Base-by-base conservation (phyloP, 495 filamentous ascomycete genomes). In the Neurospora sp. region DNA sequence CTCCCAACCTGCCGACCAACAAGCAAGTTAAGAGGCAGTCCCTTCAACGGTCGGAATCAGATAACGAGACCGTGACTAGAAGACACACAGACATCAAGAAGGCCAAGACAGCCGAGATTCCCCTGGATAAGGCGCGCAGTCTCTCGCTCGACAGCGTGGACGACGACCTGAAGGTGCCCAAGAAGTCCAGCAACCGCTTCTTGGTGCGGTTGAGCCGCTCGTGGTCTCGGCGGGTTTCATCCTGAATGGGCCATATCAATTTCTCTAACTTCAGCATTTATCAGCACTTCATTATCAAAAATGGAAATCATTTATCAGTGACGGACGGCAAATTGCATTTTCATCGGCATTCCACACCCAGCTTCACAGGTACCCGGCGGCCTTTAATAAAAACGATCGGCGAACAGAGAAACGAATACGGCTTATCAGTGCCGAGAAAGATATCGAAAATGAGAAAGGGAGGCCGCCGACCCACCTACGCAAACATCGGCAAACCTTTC, bases 61-160 rank as follows among this genome's bases (percentile, higher is more conserved):
- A 65, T 14, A 65, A 8, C 53, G 53, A 37, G 14, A 65, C 53
- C 6, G 12, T 65, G 16, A 65, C 27, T 14, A 65, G 53, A 7
- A 65, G 53, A 7, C 53, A 65, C 14, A 65, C 53, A 7, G 53
- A 65, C 27, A 68, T 10, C 9, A 75, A 72, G 40, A 70, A 72
- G 18, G 69, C 40, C 18, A 42, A 70, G 18, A n/a, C 68, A 3
- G 22, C 35, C 7, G 71, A 71, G 18, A 37, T 35, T 4, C 59
- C 59, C 1, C n/a, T 45, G 4, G 71, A 73, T 22, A 76, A 74
- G 39, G 72, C 59, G 35, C 73, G 76, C 6, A 79, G 76, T 69
- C 18, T 75, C 35, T 75, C 77, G 10, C 48, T 78, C 68, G 75
- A 70, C 69, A 76, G 69, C 44, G 31, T 78, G 31, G 77, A 79